phyloP scores from a whole-genome alignment of 768 basidiomycete genomes.

The Lactifluus pinguis region DNA sequence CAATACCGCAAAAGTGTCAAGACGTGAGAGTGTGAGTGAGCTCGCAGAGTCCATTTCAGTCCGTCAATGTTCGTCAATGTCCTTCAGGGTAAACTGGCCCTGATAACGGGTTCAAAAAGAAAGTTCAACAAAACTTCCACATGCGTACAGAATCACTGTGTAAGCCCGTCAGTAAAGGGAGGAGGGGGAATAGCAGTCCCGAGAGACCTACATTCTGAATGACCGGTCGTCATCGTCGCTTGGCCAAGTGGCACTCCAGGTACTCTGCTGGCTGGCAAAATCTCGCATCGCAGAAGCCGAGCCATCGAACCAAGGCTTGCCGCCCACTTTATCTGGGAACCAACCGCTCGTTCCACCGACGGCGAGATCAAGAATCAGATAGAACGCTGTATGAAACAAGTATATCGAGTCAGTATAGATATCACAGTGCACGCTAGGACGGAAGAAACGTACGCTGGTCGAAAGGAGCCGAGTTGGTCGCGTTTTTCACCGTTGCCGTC shows the following conservation, averaged over 20 bases:
- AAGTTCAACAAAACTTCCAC: slow-evolving; percentile 25
- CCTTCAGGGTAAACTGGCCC: background rate
- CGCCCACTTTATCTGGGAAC: slow-evolving; percentile 55
- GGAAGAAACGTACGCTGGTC: slow-evolving; percentile 34
- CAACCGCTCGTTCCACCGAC: slow-evolving; percentile 74
- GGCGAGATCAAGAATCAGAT: slow-evolving; percentile 71
- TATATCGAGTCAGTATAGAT: background rate
- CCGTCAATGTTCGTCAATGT: background rate
- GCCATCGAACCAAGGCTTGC: slow-evolving; percentile 57
- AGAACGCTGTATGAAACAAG: slow-evolving; percentile 47
- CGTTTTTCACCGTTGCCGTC: slow-evolving; percentile 26
- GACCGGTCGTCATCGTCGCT: slow-evolving; percentile 48
- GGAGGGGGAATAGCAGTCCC: background rate
- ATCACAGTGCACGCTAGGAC: background rate
- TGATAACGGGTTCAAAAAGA: too few species aligned
- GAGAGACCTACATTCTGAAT: slow-evolving; percentile 49
- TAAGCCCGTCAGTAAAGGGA: background rate
- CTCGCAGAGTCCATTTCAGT: background rate
- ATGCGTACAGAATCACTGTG: slow-evolving; percentile 30
- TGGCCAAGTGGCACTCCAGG: slow-evolving; percentile 76
- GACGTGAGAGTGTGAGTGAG: background rate
- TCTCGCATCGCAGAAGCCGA: slow-evolving; percentile 59
- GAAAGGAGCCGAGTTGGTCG: slow-evolving; percentile 46
- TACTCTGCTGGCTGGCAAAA: slow-evolving; percentile 49
- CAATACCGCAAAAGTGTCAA: background rate